phyloP scores from a whole-genome alignment of 352 stramenopile species.

The Globisporangium barbulae region DNA sequence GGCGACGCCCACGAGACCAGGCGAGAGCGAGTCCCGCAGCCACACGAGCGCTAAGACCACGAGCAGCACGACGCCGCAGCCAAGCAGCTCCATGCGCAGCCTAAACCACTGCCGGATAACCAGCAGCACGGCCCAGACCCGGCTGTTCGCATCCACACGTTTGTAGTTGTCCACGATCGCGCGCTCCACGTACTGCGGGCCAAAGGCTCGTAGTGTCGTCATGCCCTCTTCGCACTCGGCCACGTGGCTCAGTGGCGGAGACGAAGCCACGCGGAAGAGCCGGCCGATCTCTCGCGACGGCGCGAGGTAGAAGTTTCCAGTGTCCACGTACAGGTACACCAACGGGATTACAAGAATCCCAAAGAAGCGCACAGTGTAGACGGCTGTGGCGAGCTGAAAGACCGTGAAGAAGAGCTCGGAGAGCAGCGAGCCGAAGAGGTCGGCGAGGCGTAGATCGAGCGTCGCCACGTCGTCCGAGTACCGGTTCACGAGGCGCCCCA shows the following conservation, averaged over 20 bases:
- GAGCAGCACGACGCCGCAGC: slow-evolving; percentile 49
- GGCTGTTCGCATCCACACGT: slow-evolving; percentile 52
- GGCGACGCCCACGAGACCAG: slow-evolving; percentile 83
- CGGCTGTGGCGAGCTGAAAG: background rate
- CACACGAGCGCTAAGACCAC: slow-evolving; percentile 35
- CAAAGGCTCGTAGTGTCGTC: slow-evolving; percentile 64
- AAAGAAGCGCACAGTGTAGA: slow-evolving; percentile 40
- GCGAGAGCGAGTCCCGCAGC: slow-evolving; percentile 35
- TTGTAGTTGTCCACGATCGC: slow-evolving; percentile 52
- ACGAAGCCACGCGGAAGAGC: slow-evolving; percentile 47
- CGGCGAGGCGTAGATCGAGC: slow-evolving; percentile 16
- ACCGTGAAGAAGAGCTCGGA: slow-evolving; percentile 4
- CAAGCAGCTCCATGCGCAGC: slow-evolving; percentile 56
- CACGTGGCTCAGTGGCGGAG: slow-evolving; percentile 44
- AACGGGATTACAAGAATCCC: slow-evolving; percentile 81
- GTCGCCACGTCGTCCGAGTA: slow-evolving; percentile 39
- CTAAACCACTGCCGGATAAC: slow-evolving; percentile 58
- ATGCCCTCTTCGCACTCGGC: slow-evolving; percentile 47
- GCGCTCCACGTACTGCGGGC: slow-evolving; percentile 42
- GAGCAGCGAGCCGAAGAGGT: background rate
- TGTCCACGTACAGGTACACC: slow-evolving; percentile 78
- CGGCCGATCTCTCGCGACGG: slow-evolving; percentile 61
- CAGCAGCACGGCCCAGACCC: slow-evolving; percentile 35
- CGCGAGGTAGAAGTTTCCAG: slow-evolving; percentile 43
- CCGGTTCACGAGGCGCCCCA: slow-evolving; percentile 86